Evolutionary conservation across 306 rosid species (phyloP), one percentile per base, ranked within the genome.

Genomic region (Acacia crassicarpa): DNA sequence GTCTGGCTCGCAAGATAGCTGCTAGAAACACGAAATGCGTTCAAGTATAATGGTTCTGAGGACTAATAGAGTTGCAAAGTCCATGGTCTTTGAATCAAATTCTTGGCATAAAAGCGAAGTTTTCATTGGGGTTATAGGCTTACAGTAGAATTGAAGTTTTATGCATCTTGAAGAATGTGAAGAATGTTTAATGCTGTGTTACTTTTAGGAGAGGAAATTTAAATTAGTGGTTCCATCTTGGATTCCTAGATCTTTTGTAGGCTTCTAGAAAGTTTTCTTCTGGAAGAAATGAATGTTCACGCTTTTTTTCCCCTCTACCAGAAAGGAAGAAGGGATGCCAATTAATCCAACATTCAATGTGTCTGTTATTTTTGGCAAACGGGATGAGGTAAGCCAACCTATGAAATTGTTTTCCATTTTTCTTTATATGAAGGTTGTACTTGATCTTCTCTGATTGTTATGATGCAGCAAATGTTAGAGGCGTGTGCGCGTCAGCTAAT

Each of bases 401-500:
- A 25, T 73, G 32, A n/a, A 32, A 43, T 63, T 84, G 12, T 30
- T 63, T 53, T 43, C 19, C 80, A 83, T 67, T 72, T 38, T 82
- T 38, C 27, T 62, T 73, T 80, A 13, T 16, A 35, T 82, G 54
- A 74, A 38, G 56, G 71, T 59, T 69, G 22, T 78, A 62, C 78
- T 77, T 82, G 62, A 66, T 80, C 63, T 17, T 56, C 20, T 76
- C 56, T 11, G 32, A 81, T 59, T 77, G 38, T 43, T 40, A 54
- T 79, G 45, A 44, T 87, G 91, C 97, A 92, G 98, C 92, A 94
- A 41, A 92, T 92, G 96, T 87, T 95, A 43, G 91, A 82, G 77
- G 96, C 96, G 45, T 95, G 98, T 72, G 99, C 94, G 48, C 97
- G 99, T 72, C 98, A 89, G 77, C 86, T 93, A 76, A 91, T 95